Evolutionary conservation across 192 early-diverging fungal species (phyloP), one percentile per base, ranked within the genome.

Genomic region (Rhizoclosmatium sp.): DNA sequence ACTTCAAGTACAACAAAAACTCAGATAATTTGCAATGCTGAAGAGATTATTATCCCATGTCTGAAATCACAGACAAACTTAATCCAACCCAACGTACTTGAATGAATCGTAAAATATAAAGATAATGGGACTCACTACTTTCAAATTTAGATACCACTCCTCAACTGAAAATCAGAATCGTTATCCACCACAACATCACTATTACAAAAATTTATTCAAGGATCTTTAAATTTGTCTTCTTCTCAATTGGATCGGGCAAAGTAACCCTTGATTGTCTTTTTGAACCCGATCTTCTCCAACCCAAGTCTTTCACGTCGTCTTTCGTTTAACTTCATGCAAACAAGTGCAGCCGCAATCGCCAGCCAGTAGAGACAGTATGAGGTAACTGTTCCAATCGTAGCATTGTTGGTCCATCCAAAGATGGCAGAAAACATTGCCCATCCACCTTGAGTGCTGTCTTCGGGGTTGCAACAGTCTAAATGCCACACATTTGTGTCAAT

Each of bases 311-410:
- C 59, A 2, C 73, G 58, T 9, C 73, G 23, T 41, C 73, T 16
- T 4, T 76, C 75, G 31, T 65, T 45, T 4, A 80, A 40, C 78
- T 90, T 87, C 60, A 89, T 76, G 69, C 62, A 76, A 19, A 92
- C 74, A 1, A 96, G 70, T 19, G 69, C 73, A 16, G 83, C 73
- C 19, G 81, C 80, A 56, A 95, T 47, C 3, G 77, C 80, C 0
- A 89, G 73, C 95, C 96, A 98, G 83, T 94, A 98, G 5, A 92
- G 68, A 77, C 89, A 91, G 87, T 98, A 98, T 2, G 87, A 89
- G 60, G 90, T 80, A 47, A 96, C 87, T 47, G 92, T 90, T 61
- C 91, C 95, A 64, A 89, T 77, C 0, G 94, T 95, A 3, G 93
- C 95, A 40, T 87, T 84, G 75, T 92, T 92, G 69, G 83, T 89